Base-by-base conservation (phyloP, 768 basidiomycete species). In the Suillus sp. region DNA sequence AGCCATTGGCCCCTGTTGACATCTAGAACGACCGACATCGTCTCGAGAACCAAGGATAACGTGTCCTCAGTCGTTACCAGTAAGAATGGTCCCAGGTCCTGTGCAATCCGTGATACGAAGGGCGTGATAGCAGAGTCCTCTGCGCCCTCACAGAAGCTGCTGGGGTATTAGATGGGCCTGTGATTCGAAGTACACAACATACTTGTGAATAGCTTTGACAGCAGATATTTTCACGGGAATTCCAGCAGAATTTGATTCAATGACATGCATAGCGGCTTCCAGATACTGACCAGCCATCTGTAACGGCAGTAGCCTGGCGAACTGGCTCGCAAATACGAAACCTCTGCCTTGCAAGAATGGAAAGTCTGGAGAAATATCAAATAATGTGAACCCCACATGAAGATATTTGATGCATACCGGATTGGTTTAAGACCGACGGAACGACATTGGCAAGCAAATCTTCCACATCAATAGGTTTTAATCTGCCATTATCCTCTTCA, bases 331-430 rank as follows among this genome's bases (percentile, higher is more conserved):
- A 68, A 98, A 96, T 51, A 99, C 93, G 64, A 98, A 97, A 0
- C 88, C 92, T 64, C 97, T 84, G 13, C 96, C 97, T 77, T 98
- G 96, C 34, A 99, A 76, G 84, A 98, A 99, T 0, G 95, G 95
- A 62, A 82, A 83, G 27, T 93, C 96, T 96, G 34, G 30, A 32
- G 43, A 16, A 62, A 9, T 63, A 55, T 27, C 48, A 59, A 25
- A 34, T 59, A 38, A 60, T 35, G 55, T 16, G 22, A 45, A 50
- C 20, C 42, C 6, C 32, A 22, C 38, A 51, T 25, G 35, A 54
- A 45, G n/a, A 50, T 30, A 34, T 1, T 51, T 45, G 18, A 64
- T 6, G 37, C 84, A 55, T 65, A 96, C 95, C 90, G 42, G 87
- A 79, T 40, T 91, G 83, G 22, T 76, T 78, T 35, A 99, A 80